Base-by-base conservation (phyloP, 2,329 filamentous ascomycete genomes). In the Drechslera avenae region DNA sequence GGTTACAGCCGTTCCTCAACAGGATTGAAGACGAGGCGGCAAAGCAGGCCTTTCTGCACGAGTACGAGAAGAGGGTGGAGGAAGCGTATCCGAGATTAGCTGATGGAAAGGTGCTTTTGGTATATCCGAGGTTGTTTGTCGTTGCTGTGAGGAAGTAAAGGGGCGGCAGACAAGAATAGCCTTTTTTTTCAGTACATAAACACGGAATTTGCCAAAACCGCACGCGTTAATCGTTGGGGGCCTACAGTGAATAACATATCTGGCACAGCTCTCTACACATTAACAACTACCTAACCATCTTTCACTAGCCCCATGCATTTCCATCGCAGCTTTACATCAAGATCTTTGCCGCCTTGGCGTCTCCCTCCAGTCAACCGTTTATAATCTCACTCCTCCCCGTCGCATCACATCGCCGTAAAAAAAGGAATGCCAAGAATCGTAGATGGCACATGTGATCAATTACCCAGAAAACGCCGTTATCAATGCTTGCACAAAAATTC, bases 51-150 rank as follows among this genome's bases (percentile, higher is more conserved):
- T 86, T 79, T 57, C 51, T 84, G 44, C 46, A 63, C 0, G 73
- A 73, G 33, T 86, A 86, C 64, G 53, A 80, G 61, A 63, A 54
- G 21, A 66, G 70, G 3, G 39, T 86, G n/a, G 68, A 68, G 52
- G 57, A 69, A 49, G 66, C 60, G 5, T 85, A 85, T 69, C 71
- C 71, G 0, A 41, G 45, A n/a, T 67, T 76, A 40, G 60, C 39
- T 2, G 82, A 85, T 66, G 82, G 82, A 1, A 79, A 73, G 50
- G 81, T 86, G 1, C 57, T 85, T 50, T 62, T 86, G 52, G 72
- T 66, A n/a, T 86, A 81, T 60, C 82, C 82, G 16, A 72, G 83
- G 35, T 62, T 85, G 40, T 85, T 86, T 71, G 71, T 85, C 16
- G 78, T 85, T 18, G 69, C 64, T 10, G 64, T 71, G 4, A 65